A percentile compares a stretch with the other conserved stretches of the same genome.
Conservation (phyloP, 2,329 filamentous ascomycete species). For the Endothia cerciana region DNA sequence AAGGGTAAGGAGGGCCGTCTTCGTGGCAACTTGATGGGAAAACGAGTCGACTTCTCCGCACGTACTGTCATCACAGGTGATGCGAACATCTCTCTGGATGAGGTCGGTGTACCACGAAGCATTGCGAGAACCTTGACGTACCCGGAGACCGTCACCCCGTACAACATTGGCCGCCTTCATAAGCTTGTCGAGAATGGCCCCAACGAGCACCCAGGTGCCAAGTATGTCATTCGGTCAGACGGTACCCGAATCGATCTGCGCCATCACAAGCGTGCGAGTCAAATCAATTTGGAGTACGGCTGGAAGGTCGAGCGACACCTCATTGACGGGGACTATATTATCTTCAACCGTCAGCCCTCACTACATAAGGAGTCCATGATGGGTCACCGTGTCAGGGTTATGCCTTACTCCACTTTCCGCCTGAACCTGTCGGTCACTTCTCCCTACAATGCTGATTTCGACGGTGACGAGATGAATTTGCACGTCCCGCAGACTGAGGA, state of each 20-base stretch:
- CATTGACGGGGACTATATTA: slow-evolving; percentile 94
- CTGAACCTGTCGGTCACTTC: slow-evolving; percentile 97
- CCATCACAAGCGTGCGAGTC: slow-evolving; percentile 85
- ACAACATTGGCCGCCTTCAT: slow-evolving; percentile 94
- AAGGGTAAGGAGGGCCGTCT: slow-evolving; percentile 99
- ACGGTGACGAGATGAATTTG: slow-evolving; percentile 99
- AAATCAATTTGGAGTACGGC: slow-evolving; percentile 88
- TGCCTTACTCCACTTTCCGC: slow-evolving; percentile 98
- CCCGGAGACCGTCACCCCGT: slow-evolving; percentile 94
- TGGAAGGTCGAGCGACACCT: slow-evolving; percentile 99
- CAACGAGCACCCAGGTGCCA: slow-evolving; percentile 92
- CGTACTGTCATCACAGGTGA: slow-evolving; percentile 99
- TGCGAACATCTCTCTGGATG: slow-evolving; percentile 92
- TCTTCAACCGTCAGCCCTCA: slow-evolving; percentile 99
- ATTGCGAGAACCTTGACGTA: slow-evolving; percentile 95
- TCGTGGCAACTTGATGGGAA: slow-evolving; percentile 98
- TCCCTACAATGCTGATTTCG: slow-evolving; percentile 99
- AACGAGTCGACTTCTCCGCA: slow-evolving; percentile 98
- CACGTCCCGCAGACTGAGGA: slow-evolving; percentile 98
- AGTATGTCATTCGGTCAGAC: slow-evolving; percentile 93
- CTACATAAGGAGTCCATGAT: slow-evolving; percentile 99
- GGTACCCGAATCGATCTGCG: slow-evolving; percentile 94
- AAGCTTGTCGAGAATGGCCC: slow-evolving; percentile 90
- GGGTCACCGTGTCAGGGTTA: slow-evolving; percentile 95
- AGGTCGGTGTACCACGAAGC: slow-evolving; percentile 93